A percentile compares a stretch with the other conserved stretches of the same genome.
Evolutionary conservation across 106 monocot genomes (phyloP).

Genomic region (Apostasia shenzhenica): DNA sequence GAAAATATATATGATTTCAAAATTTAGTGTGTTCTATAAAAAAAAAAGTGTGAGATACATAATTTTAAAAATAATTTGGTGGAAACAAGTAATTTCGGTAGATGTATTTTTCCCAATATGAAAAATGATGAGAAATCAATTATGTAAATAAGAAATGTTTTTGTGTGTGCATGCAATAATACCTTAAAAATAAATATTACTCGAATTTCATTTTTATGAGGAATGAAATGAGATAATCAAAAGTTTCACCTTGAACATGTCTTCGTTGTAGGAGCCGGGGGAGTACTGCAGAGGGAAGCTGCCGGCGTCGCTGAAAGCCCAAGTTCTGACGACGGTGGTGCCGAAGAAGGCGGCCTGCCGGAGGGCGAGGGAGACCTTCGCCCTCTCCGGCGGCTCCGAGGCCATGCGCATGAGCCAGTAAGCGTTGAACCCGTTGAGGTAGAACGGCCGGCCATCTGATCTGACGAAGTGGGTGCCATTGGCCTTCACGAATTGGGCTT

Average conservation of each 20-base stretch:
- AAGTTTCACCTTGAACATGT: slow-evolving; percentile 29
- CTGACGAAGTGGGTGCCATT: slow-evolving; percentile 27
- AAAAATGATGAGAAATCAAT: too few relatives aligned
- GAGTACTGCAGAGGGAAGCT: slow-evolving; percentile 38
- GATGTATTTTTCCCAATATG: too few relatives aligned
- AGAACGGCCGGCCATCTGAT: slow-evolving; percentile 21
- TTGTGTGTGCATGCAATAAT: too few relatives aligned
- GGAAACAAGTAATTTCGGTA: too few relatives aligned
- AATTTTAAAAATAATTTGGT: too few relatives aligned
- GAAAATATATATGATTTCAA: too few relatives aligned
- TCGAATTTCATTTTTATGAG: too few relatives aligned
- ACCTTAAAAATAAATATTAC: too few relatives aligned
- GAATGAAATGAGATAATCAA: too few relatives aligned
- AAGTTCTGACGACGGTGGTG: slow-evolving; percentile 44
- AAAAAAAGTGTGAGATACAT: too few relatives aligned
- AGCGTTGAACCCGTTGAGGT: slow-evolving; percentile 45
- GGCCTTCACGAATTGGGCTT: slow-evolving; percentile 4
- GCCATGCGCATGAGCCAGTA: slow-evolving; percentile 66
- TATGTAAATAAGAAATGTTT: too few relatives aligned
- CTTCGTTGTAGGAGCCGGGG: slow-evolving; percentile 52
- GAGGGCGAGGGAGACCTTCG: slow-evolving; percentile 33
- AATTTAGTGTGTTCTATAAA: too few relatives aligned
- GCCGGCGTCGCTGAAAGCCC: slow-evolving; percentile 70
- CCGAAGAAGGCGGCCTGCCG: slow-evolving; percentile 29
- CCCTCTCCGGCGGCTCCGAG: slow-evolving; percentile 20